phyloP scores from a whole-genome alignment of 306 rosid genomes.

The Vigna angularis region DNA sequence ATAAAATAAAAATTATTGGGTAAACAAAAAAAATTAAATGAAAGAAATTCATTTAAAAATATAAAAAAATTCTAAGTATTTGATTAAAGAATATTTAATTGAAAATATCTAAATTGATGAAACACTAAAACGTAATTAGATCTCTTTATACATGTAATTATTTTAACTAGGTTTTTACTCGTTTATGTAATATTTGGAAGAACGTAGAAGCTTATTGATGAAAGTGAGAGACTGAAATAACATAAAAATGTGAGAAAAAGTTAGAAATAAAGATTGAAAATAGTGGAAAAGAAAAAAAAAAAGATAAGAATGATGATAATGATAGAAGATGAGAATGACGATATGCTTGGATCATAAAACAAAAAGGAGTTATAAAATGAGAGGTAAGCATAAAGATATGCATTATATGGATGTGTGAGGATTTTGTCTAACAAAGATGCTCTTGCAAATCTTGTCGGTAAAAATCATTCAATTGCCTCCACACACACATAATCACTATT shows the following conservation, averaged over 20 bases:
- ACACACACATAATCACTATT: not conserved
- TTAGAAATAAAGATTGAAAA: slow-evolving; percentile 4
- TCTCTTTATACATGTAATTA: no score
- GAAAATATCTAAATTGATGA: no score
- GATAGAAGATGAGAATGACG: slow-evolving; percentile 38
- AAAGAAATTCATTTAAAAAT: no score
- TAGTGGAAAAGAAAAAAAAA: not conserved
- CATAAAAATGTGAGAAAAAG: slow-evolving; percentile 38
- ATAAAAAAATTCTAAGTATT: no score
- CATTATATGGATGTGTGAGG: not conserved
- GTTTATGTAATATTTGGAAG: no score
- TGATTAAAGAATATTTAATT: no score
- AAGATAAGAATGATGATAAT: slow-evolving; percentile 2
- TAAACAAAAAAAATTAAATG: no score
- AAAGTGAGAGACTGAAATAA: not conserved
- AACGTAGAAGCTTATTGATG: slow-evolving; percentile 10
- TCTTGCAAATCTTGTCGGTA: slow-evolving; percentile 41
- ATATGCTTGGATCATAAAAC: slow-evolving; percentile 33
- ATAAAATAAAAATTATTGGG: no score
- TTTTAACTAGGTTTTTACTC: no score
- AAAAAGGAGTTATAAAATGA: slow-evolving; percentile 32
- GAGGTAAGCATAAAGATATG: not conserved
- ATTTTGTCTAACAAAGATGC: slow-evolving; percentile 41
- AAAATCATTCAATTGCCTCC: slow-evolving; percentile 16
- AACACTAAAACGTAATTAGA: no score